These are phyloP conservation scores for Tricharina praecox DNA, from an alignment of 495 filamentous ascomycete species.

Conservation along the genomic window DNA sequence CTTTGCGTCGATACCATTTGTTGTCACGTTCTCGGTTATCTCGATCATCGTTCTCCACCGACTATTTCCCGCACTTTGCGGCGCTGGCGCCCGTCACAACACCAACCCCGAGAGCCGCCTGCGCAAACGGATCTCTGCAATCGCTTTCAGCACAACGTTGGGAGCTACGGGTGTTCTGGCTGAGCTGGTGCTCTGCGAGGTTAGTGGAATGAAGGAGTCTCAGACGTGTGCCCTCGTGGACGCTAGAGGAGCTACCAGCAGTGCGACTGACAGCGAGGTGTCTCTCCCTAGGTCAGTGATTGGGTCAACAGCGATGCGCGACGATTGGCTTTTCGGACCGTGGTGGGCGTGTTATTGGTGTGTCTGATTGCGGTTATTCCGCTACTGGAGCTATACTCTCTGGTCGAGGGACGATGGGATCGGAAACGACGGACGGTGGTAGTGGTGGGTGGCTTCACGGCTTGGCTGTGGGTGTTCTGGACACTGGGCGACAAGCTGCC, in stretches of 20 bases:
- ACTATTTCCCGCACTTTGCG: constrained; percentile 47
- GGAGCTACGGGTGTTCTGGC: constrained; percentile 56
- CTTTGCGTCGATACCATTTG: constrained; percentile 40
- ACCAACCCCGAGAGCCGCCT: constrained; percentile 31
- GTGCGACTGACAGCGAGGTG: no score
- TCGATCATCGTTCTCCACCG: constrained; percentile 39
- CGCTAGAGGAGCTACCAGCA: no score
- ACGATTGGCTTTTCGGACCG: constrained; percentile 42
- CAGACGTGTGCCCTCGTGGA: no score
- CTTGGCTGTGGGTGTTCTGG: constrained; percentile 59
- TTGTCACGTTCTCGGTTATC: constrained; percentile 44
- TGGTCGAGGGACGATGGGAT: constrained; percentile 40
- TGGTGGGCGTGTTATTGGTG: constrained; percentile 46
- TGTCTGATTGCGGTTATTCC: constrained; percentile 53
- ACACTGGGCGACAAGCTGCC: constrained; percentile 49
- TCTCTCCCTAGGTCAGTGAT: constrained; percentile 65
- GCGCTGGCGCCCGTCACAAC: constrained; percentile 39
- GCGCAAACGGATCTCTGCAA: constrained; percentile 38
- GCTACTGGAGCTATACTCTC: constrained; percentile 49
- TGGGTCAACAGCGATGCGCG: constrained; percentile 45
- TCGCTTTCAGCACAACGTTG: constrained; percentile 53
- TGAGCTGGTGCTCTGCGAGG: constrained; percentile 61
- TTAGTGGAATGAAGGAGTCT: constrained; percentile 28
- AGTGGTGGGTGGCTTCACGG: constrained; percentile 38
- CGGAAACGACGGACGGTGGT: constrained; percentile 37